Evolutionary conservation across 768 basidiomycete species (phyloP), one percentile per base, ranked within the genome.

Genomic region (Tylopilus sp.): DNA sequence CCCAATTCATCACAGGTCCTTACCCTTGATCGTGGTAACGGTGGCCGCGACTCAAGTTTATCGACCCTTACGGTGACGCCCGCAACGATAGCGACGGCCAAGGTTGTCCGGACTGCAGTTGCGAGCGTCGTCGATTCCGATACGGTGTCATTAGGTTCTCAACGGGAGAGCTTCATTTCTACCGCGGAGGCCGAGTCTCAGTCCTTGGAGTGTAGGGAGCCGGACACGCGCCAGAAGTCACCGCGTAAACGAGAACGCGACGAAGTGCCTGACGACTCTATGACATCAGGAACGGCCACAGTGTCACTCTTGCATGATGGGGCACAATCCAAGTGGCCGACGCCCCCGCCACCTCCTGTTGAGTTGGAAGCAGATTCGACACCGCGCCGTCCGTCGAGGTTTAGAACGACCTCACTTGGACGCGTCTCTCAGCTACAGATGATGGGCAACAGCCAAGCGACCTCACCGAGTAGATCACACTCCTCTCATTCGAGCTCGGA

Each of bases 401-500:
- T 67, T 28, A 63, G 65, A 30, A 56, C 63, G 31, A 58, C 67
- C 1, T 70, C 69, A 1, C 53, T 69, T 7, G 63, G 57, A 8
- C 67, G 63, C 18, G 51, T 67, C 43, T 57, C 46, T 26, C 65
- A 65, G 4, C 44, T 65, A 31, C 64, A 66, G 13, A 50, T 52
- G 8, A 53, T 56, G 53, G 36, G 31, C 12, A n/a, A 48, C 10
- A n/a, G 50, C 10, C 8, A 44, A 3, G 6, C 40, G 70, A 69
- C 75, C 4, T 80, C 81, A 7, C 81, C 82, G 6, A 67, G 75
- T 33, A 75, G 75, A 51, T 76, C 77, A 12, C 73, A 74, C 28
- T 81, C 74, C 49, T 57, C 65, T 0, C 60, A 50, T 7, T 48
- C 49, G n/a, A 77, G 74, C 43, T 70, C 70, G 17, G 72, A 67